phyloP scores from a whole-genome alignment of 2,329 filamentous ascomycete genomes.

The Diaporthe helianthi region DNA sequence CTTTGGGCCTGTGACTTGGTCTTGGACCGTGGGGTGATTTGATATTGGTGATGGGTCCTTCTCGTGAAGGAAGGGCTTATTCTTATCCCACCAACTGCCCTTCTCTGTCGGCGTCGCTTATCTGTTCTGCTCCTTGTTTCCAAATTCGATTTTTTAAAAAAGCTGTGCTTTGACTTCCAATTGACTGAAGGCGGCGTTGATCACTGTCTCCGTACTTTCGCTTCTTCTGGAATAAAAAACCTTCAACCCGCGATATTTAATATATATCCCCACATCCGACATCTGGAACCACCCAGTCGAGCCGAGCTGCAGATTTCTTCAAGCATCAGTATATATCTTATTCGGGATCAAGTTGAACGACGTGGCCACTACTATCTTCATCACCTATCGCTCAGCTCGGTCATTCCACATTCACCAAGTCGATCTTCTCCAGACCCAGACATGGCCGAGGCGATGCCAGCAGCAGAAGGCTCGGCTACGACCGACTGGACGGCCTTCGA shows the following conservation, averaged over 20 bases:
- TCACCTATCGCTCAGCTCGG: background rate
- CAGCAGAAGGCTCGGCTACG: constrained; percentile 24
- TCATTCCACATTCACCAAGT: too few species aligned
- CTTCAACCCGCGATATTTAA: constrained; percentile 9
- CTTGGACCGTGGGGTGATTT: constrained; percentile 20
- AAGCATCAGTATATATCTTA: background rate
- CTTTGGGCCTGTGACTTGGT: too few species aligned
- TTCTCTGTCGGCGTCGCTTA: background rate
- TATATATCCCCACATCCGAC: background rate
- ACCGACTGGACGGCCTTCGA: constrained; percentile 32
- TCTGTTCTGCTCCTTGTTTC: background rate
- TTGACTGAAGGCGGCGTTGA: constrained; percentile 29
- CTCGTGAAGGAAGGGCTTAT: background rate
- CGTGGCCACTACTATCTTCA: background rate
- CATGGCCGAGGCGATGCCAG: constrained; percentile 30
- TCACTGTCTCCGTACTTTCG: constrained; percentile 22
- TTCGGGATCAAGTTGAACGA: background rate
- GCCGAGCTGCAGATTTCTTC: background rate
- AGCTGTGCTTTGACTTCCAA: constrained; percentile 4
- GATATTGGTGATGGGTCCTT: constrained; percentile 1
- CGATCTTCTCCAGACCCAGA: background rate
- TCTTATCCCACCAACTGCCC: constrained; percentile 10
- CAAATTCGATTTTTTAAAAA: constrained; percentile 6
- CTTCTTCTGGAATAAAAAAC: background rate
- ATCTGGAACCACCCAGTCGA: background rate